Conservation (phyloP, 495 filamentous ascomycete genomes). For the Margaritispora aquatica region DNA sequence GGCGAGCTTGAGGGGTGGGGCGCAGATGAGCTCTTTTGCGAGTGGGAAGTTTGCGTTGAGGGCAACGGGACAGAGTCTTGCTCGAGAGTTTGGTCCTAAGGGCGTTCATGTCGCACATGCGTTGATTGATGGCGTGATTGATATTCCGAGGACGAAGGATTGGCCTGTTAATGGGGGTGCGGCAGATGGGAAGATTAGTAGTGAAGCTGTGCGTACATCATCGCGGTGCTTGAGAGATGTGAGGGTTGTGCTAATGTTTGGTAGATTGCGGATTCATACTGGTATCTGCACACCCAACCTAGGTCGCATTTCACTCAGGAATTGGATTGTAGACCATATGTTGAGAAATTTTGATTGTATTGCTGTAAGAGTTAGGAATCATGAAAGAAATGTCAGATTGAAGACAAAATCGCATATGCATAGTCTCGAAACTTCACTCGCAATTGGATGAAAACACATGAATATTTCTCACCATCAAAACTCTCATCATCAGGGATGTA, state of each 20-base stretch:
- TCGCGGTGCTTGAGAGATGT: neutral
- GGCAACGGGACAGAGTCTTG: slow-evolving; percentile 71
- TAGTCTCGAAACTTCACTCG: no score
- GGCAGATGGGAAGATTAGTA: slow-evolving; percentile 67
- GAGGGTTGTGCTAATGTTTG: slow-evolving; percentile 10
- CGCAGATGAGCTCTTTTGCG: slow-evolving; percentile 66
- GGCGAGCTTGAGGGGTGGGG: slow-evolving; percentile 68
- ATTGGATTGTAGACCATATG: slow-evolving; percentile 59
- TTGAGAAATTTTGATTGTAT: slow-evolving; percentile 22
- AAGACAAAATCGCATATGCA: no score
- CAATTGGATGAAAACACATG: neutral
- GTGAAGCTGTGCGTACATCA: slow-evolving; percentile 66
- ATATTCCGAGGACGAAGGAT: slow-evolving; percentile 65
- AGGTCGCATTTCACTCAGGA: slow-evolving; percentile 76
- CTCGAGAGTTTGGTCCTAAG: slow-evolving; percentile 81
- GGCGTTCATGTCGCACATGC: slow-evolving; percentile 85
- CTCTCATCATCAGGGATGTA: slow-evolving; percentile 45
- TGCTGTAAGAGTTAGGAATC: neutral
- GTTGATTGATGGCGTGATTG: slow-evolving; percentile 85
- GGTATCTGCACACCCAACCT: slow-evolving; percentile 83
- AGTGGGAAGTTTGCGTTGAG: slow-evolving; percentile 76
- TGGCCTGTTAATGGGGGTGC: slow-evolving; percentile 49
- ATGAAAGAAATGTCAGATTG: neutral
- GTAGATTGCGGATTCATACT: slow-evolving; percentile 87
- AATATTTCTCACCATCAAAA: slow-evolving; percentile 77